phyloP scores from a whole-genome alignment of 116 monocot genomes.

The Posidonia oceanica region DNA sequence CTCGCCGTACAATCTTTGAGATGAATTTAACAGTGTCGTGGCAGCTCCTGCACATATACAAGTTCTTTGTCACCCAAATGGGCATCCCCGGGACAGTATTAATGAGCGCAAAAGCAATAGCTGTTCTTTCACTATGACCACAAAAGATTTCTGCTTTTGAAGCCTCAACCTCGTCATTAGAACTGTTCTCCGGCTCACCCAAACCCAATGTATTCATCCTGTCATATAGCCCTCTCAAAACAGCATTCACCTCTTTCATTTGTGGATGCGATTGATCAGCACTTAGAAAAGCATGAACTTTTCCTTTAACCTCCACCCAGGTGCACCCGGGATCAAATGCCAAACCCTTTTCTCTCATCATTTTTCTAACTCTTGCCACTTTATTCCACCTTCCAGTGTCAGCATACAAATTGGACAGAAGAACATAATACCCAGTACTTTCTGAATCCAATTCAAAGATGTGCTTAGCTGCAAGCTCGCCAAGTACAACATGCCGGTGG shows the following conservation, averaged over 20 bases:
- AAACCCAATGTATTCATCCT: slow-evolving; percentile 15
- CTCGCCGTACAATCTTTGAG: slow-evolving; percentile 59
- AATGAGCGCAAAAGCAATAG: slow-evolving; percentile 27
- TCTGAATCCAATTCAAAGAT: slow-evolving; percentile 14
- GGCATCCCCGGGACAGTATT: slow-evolving; percentile 18
- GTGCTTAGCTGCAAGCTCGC: slow-evolving; percentile 11
- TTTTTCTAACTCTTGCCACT: slow-evolving; percentile 28
- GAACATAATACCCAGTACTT: slow-evolving; percentile 38
- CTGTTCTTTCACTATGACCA: slow-evolving; percentile 39
- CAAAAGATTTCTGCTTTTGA: slow-evolving; percentile 18
- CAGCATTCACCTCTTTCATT: slow-evolving; percentile 22
- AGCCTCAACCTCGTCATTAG: slow-evolving; percentile 1
- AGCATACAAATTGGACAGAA: slow-evolving; percentile 51
- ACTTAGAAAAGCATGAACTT: slow-evolving; percentile 38
- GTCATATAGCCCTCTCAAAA: slow-evolving; percentile 22
- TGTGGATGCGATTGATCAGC: slow-evolving; percentile 29
- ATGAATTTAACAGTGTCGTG: slow-evolving; percentile 52
- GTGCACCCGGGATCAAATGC: slow-evolving; percentile 44
- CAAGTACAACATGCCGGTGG: slow-evolving; percentile 11
- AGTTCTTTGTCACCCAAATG: slow-evolving; percentile 24
- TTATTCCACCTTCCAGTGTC: slow-evolving; percentile 26
- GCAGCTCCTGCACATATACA: slow-evolving; percentile 33
- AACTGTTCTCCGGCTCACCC: slow-evolving; percentile 12
- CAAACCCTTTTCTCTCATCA: slow-evolving; percentile 33
- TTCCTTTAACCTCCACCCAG: slow-evolving; percentile 45